Percentiles rank a stretch among this genome's conserved stretches.
Evolutionary conservation across 306 rosid genomes (phyloP).

Genomic region (Vicia sativa): DNA sequence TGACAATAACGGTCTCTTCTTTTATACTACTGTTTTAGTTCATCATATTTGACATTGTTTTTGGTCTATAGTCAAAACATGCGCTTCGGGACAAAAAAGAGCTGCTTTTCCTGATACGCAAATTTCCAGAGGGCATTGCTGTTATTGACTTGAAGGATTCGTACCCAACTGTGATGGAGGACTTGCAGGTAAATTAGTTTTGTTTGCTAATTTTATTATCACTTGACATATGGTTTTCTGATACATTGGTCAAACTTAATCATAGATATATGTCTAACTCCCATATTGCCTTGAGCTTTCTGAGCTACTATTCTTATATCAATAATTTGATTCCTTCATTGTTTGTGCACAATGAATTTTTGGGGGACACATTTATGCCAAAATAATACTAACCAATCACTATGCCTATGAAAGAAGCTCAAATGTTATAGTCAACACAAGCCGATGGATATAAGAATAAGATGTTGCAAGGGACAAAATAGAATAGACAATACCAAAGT

Average conservation of each 20-base stretch:
- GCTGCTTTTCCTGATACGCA: slow-evolving; percentile 71
- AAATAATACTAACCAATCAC: background rate
- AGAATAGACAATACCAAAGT: background rate
- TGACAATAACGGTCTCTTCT: slow-evolving; percentile 5
- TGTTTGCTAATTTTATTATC: slow-evolving; percentile 10
- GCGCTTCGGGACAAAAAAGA: slow-evolving; percentile 71
- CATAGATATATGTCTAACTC: background rate
- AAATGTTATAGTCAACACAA: slow-evolving; percentile 1
- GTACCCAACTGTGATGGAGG: slow-evolving; percentile 61
- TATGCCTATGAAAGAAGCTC: slow-evolving; percentile 1
- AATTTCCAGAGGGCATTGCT: slow-evolving; percentile 93
- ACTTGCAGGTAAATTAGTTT: slow-evolving; percentile 69
- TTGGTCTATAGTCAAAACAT: slow-evolving; percentile 77
- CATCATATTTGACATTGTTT: slow-evolving; percentile 43
- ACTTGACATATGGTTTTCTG: slow-evolving; percentile 6
- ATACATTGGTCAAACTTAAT: slow-evolving; percentile 11
- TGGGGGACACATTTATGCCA: background rate
- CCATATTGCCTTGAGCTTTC: background rate
- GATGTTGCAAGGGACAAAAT: background rate
- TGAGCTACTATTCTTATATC: background rate
- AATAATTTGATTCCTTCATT: background rate
- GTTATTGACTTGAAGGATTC: slow-evolving; percentile 56
- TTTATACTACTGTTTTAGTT: slow-evolving; percentile 30
- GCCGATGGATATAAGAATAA: background rate
- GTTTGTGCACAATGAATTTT: slow-evolving; percentile 9